Evolutionary conservation across 2,329 filamentous ascomycete species (phyloP).

Genomic region (Colletotrichum ledebouriae): DNA sequence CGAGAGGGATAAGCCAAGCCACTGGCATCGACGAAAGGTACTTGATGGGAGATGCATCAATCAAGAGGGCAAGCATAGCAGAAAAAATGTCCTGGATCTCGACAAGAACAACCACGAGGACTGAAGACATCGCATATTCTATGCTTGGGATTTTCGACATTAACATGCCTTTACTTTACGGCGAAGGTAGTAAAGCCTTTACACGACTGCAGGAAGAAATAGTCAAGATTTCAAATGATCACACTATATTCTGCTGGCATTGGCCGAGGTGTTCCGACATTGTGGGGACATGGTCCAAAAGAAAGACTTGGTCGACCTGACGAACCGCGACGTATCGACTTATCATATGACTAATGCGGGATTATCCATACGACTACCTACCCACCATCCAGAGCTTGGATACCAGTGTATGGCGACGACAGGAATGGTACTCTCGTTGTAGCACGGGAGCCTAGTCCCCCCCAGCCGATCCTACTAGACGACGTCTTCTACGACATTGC

Average conservation of each 20-base stretch:
- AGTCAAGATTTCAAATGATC: neutral
- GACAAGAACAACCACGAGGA: constrained; percentile 35
- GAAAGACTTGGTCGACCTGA: neutral
- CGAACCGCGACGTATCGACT: too few relatives aligned
- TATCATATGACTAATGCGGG: constrained; percentile 10
- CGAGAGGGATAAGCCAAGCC: neutral
- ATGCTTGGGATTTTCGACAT: constrained; percentile 48
- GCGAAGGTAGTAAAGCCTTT: constrained; percentile 47
- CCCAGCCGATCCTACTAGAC: too few relatives aligned
- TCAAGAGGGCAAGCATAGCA: neutral
- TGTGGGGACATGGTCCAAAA: neutral
- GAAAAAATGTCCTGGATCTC: constrained; percentile 16
- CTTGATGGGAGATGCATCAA: neutral
- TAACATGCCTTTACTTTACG: constrained; percentile 47
- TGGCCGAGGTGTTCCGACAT: neutral
- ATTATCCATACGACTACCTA: neutral
- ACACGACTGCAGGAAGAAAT: constrained; percentile 38
- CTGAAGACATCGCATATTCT: constrained; percentile 47
- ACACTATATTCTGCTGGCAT: constrained; percentile 14
- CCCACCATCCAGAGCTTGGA: neutral
- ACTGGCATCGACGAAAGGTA: neutral
- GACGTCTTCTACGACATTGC: too few relatives aligned
- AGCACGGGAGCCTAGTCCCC: neutral
- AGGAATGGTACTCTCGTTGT: neutral
- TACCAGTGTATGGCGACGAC: neutral